Evolutionary conservation across 208 protist genomes (phyloP), one percentile per base, ranked within the genome.

Genomic region (Borovskyia barvae): DNA sequence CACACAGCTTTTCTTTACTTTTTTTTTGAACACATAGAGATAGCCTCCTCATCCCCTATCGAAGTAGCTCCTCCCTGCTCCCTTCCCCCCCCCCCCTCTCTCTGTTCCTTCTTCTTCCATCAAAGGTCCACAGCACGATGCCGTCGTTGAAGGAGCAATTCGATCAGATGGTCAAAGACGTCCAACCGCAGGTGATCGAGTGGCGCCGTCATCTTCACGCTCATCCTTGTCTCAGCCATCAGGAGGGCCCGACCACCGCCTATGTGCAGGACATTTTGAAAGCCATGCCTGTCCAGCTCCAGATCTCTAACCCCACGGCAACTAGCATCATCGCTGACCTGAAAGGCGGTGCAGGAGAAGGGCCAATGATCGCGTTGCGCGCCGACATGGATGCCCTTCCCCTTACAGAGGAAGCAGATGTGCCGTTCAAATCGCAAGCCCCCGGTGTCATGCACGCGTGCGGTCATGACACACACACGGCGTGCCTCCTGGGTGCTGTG

Each of bases 341-440:
- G 42, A 67, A 62, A 26, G 81, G 81, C 24, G 60, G 66, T 11
- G 73, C 63, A 3, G 77, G 80, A n/a, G 65, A 68, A 36, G 72
- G 76, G 35, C 57, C 46, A 28, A 60, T 59, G 24, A 66, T 77
- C 29, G 63, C 72, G 29, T 56, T 85, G 52, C 72, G 76, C 40
- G 75, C 76, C 4, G 79, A 90, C 71, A 75, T 75, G 42, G 82
- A 90, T 32, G 79, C 79, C 2, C 77, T 90, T 29, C 79, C 82
- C 32, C 42, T 86, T 26, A 71, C 77, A 37, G 76, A 86, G 67
- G 56, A 72, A 46, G 63, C 51, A 30, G 72, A 69, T 19, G 62
- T 75, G 56, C 53, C 60, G 3, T 84, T 83, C 63, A 70, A 58
- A 53, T 86, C 75, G 36, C 71, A 71, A 55, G 54, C 46, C 40